Base-by-base conservation (phyloP, 768 basidiomycete species). In the Lanmaoa rubissima region DNA sequence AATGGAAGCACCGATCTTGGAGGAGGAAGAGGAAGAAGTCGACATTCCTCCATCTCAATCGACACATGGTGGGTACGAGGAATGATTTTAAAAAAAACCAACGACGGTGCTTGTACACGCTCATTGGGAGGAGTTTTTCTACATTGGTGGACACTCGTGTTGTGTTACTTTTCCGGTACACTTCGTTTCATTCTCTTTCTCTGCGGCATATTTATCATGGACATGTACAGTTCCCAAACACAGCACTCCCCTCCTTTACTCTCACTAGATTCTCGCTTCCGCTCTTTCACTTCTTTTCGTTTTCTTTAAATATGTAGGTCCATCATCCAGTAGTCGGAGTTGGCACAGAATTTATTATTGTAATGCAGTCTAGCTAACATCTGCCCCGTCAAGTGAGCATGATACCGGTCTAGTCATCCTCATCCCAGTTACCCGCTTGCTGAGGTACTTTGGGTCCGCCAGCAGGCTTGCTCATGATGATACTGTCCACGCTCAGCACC, bases 381-480 rank as follows among this genome's bases (percentile, higher is more conserved):
- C 35, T 53, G 57, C 39, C 52, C 35, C 32, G 34, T 47, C 58
- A 19, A 57, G 48, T 50, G 53, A 50, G 58, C 52, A 38, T 47
- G 60, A 65, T 57, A 47, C 52, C 24, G 42, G 31, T 54, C 64
- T 73, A 76, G 70, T 92, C 69, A 34, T 70, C 90, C 26, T 87
- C 87, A 61, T 93, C 92, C 91, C 91, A 93, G 69, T 91, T 90
- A 7, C 90, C 85, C 39, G 87, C 79, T 70, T 93, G 92, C 67
- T 94, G 90, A 51, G 91, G 91, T 48, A 93, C 78, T 70, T 92
- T 93, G 47, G 90, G 91, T 48, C 91, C 90, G 32, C 91, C 90
- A 0, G 91, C 90, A n/a, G 90, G 89, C 69, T 92, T 93, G 76
- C 90, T 92, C 85, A 95, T 94, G 76, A 98, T 97, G 70, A 98